Evolutionary conservation across 768 basidiomycete genomes (phyloP).

Genomic region (Suillus paluster): DNA sequence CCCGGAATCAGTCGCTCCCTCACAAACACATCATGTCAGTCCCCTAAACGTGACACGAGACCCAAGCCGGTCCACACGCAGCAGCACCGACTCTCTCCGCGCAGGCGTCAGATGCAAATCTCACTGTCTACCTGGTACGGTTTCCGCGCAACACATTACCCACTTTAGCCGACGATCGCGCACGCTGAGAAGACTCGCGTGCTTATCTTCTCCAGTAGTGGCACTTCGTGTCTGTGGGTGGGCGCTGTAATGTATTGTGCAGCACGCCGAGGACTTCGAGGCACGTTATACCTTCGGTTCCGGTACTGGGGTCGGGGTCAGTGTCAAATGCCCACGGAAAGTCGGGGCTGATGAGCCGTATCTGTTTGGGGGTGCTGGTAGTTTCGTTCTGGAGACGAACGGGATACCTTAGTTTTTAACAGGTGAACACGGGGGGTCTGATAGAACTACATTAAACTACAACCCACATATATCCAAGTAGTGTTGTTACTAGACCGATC

Average conservation of each 20-base stretch:
- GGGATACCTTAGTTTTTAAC: no score
- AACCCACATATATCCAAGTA: no score
- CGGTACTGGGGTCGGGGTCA: background rate
- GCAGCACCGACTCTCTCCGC: background rate
- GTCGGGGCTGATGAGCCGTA: conserved; percentile 9
- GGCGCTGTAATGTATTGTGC: conserved; percentile 7
- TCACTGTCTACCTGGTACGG: background rate
- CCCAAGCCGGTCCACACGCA: conserved; percentile 17
- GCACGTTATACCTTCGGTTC: conserved; percentile 2
- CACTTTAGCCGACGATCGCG: conserved; percentile 4
- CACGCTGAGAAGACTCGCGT: conserved; percentile 5
- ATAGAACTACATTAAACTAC: no score
- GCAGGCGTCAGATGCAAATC: background rate
- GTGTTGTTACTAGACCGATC: no score
- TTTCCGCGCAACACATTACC: background rate
- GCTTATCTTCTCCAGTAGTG: background rate
- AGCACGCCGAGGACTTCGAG: conserved; percentile 5
- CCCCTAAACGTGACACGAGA: conserved; percentile 6
- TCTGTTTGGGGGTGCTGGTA: no score
- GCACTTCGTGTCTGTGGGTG: conserved; percentile 9
- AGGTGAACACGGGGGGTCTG: no score
- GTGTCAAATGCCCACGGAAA: conserved; percentile 15
- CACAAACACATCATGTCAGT: conserved; percentile 4
- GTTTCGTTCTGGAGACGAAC: background rate
- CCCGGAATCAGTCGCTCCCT: conserved; percentile 8